These are phyloP conservation scores for Capronia americana DNA, from an alignment of 2,329 filamentous ascomycete genomes.

Conservation along the genomic window DNA sequence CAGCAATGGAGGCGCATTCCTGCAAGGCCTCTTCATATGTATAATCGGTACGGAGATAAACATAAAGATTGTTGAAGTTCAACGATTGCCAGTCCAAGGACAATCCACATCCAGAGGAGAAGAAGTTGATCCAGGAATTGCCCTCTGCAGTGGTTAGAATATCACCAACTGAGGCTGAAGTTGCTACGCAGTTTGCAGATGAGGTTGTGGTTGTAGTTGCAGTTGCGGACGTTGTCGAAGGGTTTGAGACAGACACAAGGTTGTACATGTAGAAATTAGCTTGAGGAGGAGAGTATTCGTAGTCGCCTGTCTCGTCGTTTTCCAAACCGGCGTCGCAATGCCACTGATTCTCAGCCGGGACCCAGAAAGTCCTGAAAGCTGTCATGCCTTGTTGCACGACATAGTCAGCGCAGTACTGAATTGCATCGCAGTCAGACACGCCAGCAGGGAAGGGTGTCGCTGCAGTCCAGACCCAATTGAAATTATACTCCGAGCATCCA, in stretches of 20 bases:
- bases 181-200: constrained; percentile 9
- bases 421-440: constrained; percentile 1
- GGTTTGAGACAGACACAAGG: background rate
- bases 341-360: constrained; percentile 1
- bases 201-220: constrained; percentile 15
- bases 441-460: background rate
- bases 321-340: constrained; percentile 5
- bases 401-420: constrained; percentile 6
- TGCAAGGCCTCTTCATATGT: constrained; percentile 14
- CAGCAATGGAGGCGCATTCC: constrained; percentile 8
- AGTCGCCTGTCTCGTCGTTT: constrained; percentile 1
- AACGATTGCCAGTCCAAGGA: constrained; percentile 19
- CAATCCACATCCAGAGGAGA: constrained; percentile 19
- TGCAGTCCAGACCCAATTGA: background rate
- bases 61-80: constrained; percentile 20
- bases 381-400: constrained; percentile 7
- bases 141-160: constrained; percentile 1
- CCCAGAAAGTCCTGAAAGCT: constrained; percentile 8
- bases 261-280: background rate
- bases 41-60: constrained; percentile 14
- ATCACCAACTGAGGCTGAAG: constrained; percentile 14
- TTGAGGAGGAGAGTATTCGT: background rate
- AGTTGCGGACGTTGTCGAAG: constrained; percentile 7
- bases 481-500: constrained; percentile 4
- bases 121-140: constrained; percentile 18